Evolutionary conservation across 140 eudicot species (phyloP).

Genomic region (Bidens hawaiensis): DNA sequence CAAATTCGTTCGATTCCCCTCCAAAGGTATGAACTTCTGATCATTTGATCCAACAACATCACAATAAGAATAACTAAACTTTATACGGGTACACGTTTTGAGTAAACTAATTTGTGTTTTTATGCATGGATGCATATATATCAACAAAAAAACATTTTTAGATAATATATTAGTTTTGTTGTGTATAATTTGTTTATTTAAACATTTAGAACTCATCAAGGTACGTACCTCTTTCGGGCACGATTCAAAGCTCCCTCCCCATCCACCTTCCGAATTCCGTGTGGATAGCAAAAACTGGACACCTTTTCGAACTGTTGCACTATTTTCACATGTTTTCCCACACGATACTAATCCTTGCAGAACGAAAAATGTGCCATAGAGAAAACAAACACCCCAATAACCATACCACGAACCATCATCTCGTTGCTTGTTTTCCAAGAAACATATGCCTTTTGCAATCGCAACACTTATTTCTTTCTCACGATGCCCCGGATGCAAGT

Average conservation of each 20-base stretch:
- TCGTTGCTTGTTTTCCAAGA: conserved; percentile 24
- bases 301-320: conserved; percentile 26
- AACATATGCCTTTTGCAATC: conserved; percentile 22
- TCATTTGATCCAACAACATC: not conserved
- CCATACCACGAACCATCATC: conserved; percentile 36
- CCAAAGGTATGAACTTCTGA: conserved; percentile 51
- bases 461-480: conserved; percentile 30
- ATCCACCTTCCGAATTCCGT: conserved; percentile 36
- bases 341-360: conserved; percentile 22
- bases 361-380: conserved; percentile 37
- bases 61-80: not conserved
- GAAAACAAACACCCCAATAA: conserved; percentile 31
- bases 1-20: conserved; percentile 51
- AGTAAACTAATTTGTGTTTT: not conserved
- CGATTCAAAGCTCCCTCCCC: conserved; percentile 36
- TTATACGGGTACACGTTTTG: not conserved
- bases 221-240: conserved; percentile 27
- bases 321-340: conserved; percentile 30
- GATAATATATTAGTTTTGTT: not conserved
- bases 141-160: too few relatives aligned
- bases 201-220: not conserved
- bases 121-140: not conserved
- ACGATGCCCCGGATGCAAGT: conserved; percentile 24
- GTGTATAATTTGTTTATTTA: not conserved
- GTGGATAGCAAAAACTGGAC: conserved; percentile 23